These are phyloP conservation scores for Trichoderma sp. DNA, from an alignment of 2,329 filamentous ascomycete genomes.

Conservation along the genomic window DNA sequence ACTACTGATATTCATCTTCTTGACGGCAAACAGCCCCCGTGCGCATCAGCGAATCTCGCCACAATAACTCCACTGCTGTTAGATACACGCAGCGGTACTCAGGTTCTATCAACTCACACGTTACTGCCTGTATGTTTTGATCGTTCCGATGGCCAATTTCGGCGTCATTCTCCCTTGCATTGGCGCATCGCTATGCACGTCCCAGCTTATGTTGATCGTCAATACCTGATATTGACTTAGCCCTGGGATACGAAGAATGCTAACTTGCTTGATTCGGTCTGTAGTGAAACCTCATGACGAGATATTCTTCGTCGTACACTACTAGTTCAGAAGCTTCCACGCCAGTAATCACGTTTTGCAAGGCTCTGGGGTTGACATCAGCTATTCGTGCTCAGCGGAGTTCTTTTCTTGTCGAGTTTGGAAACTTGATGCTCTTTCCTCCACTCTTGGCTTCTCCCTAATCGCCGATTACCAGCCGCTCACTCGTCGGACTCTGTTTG, in stretches of 20 bases:
- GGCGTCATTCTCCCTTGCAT: conserved; percentile 20
- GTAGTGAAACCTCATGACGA: conserved; percentile 11
- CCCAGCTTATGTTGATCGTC: conserved; percentile 2
- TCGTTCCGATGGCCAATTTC: conserved; percentile 18
- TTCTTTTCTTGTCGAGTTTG: not conserved
- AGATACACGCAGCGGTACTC: not conserved
- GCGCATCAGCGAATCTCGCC: conserved; percentile 24
- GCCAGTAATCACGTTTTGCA: not conserved
- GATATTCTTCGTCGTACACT: not conserved
- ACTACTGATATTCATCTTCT: conserved; percentile 27
- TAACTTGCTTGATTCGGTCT: conserved; percentile 2
- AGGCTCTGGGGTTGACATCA: not conserved
- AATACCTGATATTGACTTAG: not conserved
- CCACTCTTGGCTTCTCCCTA: not conserved
- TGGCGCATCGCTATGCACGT: conserved; percentile 16
- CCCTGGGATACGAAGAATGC: conserved; percentile 17
- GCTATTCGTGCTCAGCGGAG: not conserved
- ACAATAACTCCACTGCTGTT: conserved; percentile 11
- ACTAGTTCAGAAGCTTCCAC: not conserved
- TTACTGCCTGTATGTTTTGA: conserved; percentile 18
- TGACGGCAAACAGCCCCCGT: conserved; percentile 24
- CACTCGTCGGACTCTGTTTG: conserved; percentile 15
- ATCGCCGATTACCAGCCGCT: not conserved
- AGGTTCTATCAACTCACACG: not conserved
- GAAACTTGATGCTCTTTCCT: not conserved